These are phyloP conservation scores for Monsonia emarginata DNA, from an alignment of 441 rosid species.

Conservation along the genomic window DNA sequence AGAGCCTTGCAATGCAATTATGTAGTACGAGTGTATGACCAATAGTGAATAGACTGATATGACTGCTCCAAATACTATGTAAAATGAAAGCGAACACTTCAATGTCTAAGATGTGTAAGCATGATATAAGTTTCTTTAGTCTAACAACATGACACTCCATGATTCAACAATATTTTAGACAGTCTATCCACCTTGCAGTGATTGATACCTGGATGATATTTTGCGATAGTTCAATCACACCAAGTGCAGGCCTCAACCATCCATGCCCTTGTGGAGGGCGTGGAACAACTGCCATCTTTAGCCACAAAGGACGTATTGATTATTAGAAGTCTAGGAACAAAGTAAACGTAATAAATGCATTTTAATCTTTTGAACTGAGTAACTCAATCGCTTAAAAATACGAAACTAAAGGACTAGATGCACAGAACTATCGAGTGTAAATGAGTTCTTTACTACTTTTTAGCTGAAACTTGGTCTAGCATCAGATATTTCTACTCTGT, in stretches of 20 bases:
- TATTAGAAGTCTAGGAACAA: background rate
- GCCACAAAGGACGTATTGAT: background rate
- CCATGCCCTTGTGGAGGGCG: conserved; percentile 6
- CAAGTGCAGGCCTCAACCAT: conserved; percentile 4
- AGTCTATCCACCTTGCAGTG: background rate
- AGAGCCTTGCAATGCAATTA: background rate
- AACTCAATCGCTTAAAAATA: too few species aligned
- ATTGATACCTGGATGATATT: conserved; percentile 1
- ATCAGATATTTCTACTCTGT: too few species aligned
- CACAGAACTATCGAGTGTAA: too few species aligned
- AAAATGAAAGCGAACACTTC: background rate
- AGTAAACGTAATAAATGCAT: background rate
- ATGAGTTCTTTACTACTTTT: too few species aligned
- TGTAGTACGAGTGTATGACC: background rate
- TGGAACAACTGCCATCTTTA: conserved; percentile 2
- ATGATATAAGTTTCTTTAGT: background rate
- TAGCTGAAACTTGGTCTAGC: too few species aligned
- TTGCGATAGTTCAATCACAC: background rate
- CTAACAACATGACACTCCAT: background rate
- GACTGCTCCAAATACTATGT: background rate
- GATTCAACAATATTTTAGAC: background rate
- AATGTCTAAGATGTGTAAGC: background rate
- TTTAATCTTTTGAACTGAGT: too few species aligned
- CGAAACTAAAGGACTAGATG: too few species aligned
- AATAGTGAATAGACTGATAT: background rate